These are phyloP conservation scores for Umbilicaria muhlenbergii DNA, from an alignment of 495 filamentous ascomycete genomes.

Conservation along the genomic window DNA sequence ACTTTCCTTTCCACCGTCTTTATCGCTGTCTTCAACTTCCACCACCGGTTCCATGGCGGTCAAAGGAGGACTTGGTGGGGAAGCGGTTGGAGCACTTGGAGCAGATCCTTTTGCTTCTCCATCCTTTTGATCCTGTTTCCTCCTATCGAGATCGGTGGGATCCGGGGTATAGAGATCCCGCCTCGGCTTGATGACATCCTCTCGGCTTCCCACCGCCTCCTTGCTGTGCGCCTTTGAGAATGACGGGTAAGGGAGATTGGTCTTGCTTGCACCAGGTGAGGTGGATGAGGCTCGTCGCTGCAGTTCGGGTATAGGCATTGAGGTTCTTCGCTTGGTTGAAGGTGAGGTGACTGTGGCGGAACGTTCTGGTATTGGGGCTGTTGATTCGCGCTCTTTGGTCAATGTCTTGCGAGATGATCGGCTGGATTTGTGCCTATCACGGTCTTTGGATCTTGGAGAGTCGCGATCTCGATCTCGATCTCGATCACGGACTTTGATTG, in stretches of 20 bases:
- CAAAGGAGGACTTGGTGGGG: conserved; percentile 48
- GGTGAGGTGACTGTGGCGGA: conserved; percentile 19
- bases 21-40: conserved; percentile 16
- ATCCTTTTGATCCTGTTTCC: conserved; percentile 16
- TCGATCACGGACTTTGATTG: conserved; percentile 12
- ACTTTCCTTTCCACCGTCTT: conserved; percentile 23
- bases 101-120: conserved; percentile 9
- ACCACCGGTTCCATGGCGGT: conserved; percentile 34
- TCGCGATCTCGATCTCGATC: conserved; percentile 14
- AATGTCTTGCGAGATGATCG: conserved; percentile 25
- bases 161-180: conserved; percentile 58
- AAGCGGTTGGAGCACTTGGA: conserved; percentile 8
- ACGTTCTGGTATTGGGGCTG: conserved; percentile 22
- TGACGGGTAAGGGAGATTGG: conserved; percentile 63
- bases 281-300: conserved; percentile 21
- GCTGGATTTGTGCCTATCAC: conserved; percentile 14
- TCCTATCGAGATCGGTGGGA: conserved; percentile 54
- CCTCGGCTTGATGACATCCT: conserved; percentile 31
- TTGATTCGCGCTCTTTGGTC: conserved; percentile 32
- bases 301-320: conserved; percentile 32
- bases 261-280: conserved; percentile 34
- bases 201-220: conserved; percentile 51
- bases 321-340: conserved; percentile 28
- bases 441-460: conserved; percentile 10
- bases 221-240: conserved; percentile 88